Evolutionary conservation across 2,329 filamentous ascomycete species (phyloP), one percentile per base, ranked within the genome.

Genomic region (Teratosphaeria pseudoeucalypti): DNA sequence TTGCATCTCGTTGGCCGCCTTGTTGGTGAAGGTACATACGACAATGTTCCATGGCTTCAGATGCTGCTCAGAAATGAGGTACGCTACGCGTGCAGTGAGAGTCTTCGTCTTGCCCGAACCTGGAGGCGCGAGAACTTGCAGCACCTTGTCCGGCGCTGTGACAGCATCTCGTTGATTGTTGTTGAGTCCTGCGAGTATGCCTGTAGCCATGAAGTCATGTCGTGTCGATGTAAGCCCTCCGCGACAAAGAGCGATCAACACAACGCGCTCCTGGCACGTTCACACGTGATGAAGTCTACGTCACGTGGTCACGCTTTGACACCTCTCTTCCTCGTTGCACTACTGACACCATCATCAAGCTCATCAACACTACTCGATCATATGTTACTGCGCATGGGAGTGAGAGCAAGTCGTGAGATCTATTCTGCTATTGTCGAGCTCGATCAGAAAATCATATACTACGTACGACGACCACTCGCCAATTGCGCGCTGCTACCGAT

Each of bases 11-110:
- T 82, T 83, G 19, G 92, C 90, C 0, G 94, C 92, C 73, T 97
- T 97, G 72, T 96, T 91, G 1, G 94, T 99, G 71, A 99, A 99
- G 0, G 92, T 97, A 62, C 92, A 94, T 61, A 96, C 92, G 61
- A 99, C 86, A 68, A 97, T 85, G 76, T 96, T 90, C 76, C 88
- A 85, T 68, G 92, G 92, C 59, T 84, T 82, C 66, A 90, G 83
- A 52, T 86, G 84, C 66, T 84, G 77, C 67, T 88, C 80, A 56
- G 86, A 83, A 58, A 96, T 82, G 34, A 96, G 84, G 80, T 92
- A 95, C 67, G 92, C 92, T 60, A 96, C 90, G 63, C 94, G 88
- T 53, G 92, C 90, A 0, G 92, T 96, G 58, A 99, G 80, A 0
- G 94, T 97, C 74, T 96, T 95, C 14, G 92, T 99, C 75, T 99